A percentile compares a stretch with the other conserved stretches of the same genome.
Conservation (phyloP, 441 rosid species). For the Pelargonium cotyledonis region DNA sequence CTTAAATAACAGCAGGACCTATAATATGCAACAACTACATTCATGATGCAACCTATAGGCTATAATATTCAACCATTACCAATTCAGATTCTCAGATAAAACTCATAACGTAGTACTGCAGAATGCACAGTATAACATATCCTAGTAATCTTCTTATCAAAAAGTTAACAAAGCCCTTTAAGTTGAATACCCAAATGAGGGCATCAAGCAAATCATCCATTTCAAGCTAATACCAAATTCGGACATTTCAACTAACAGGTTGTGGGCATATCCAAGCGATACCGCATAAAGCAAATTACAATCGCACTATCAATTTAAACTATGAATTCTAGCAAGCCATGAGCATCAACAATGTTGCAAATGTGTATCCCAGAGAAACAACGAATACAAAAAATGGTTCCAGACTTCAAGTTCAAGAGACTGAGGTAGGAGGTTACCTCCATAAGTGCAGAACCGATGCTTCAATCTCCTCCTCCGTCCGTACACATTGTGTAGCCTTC, state of each 20-base stretch:
- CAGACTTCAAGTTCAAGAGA: too few relatives aligned
- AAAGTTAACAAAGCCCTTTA: not conserved
- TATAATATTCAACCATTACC: too few relatives aligned
- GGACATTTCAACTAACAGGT: constrained; percentile 1
- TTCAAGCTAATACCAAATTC: not conserved
- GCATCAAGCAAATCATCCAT: not conserved
- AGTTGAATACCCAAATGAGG: not conserved
- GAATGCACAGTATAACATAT: not conserved
- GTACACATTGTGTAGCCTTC: too few relatives aligned
- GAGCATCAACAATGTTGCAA: too few relatives aligned
- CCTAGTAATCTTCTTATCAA: not conserved
- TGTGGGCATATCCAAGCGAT: not conserved
- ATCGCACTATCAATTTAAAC: not conserved
- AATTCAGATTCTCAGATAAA: not conserved
- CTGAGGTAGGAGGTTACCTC: too few relatives aligned
- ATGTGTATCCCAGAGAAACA: too few relatives aligned
- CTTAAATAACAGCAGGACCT: too few relatives aligned
- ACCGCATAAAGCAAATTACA: not conserved
- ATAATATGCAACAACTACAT: too few relatives aligned
- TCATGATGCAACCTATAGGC: too few relatives aligned
- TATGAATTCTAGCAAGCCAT: not conserved
- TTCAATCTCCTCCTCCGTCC: too few relatives aligned
- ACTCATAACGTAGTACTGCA: not conserved
- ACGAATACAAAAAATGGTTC: too few relatives aligned
- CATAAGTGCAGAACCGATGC: too few relatives aligned